Base-by-base conservation (phyloP, 1,284 basidiomycete genomes). In the Heterobasidion occidentale region DNA sequence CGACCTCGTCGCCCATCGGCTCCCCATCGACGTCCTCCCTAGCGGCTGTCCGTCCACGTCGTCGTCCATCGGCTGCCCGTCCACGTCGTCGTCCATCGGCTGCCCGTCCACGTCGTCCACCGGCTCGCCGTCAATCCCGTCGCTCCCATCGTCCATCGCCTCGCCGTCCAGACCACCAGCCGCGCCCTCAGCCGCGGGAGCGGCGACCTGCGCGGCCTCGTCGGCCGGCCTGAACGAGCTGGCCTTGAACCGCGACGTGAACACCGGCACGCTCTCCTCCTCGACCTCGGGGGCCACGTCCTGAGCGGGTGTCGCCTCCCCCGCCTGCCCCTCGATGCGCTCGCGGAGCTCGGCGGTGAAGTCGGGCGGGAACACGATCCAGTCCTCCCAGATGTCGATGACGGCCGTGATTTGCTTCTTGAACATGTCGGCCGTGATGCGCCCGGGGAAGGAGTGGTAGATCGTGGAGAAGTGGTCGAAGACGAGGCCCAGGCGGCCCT, bases 391-490 rank as follows among this genome's bases (percentile, higher is more conserved):
- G 20, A 95, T 85, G 63, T 94, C 90, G 1, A 98, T 77, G 11
- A 98, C 84, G 0, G 81, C 74, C 2, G 83, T 84, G 54, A 98
- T 90, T 69, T 96, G 92, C 60, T 86, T 88, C 72, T 90, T 94
- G 77, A 98, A 98, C 1, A 88, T 88, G 63, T 96, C 92, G 14
- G 94, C 94, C 7, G 93, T 94, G 66, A 98, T 93, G 47, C 91
- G 79, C 3, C 94, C 94, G 1, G 92, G 90, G 66, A 98, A 92
- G 20, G 90, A 92, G 59, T 92, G 86, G 67, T 96, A 93, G 52
- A 98, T 92, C 45, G 84, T 87, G n/a, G 89, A 89, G 47, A 98
- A 78, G 69, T 98, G 94, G 65, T 95, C 93, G 66, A 98, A 97
- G 11, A 96, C 92, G 44, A 88, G 80, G 12, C 90, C 90, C 1